Evolutionary conservation across 805 yeast species (phyloP).

Genomic region (Metschnikowia arizonensis): DNA sequence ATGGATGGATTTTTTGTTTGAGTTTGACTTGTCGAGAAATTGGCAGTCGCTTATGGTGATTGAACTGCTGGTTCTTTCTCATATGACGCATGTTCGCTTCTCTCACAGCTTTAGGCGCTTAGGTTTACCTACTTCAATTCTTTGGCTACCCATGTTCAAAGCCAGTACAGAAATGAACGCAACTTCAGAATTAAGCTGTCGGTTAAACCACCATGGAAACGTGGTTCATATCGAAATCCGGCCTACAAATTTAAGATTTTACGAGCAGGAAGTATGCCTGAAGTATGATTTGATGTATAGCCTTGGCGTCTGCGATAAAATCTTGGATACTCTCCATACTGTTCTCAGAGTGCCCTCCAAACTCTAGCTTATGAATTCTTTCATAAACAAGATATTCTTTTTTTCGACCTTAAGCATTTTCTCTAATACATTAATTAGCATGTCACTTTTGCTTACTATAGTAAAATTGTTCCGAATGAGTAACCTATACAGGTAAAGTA

Average conservation of each 20-base stretch:
- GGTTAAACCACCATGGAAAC: not conserved
- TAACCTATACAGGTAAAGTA: conserved; percentile 32
- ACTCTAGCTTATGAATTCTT: not conserved
- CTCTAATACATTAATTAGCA: not conserved
- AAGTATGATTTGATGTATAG: conserved; percentile 17
- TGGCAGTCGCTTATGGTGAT: conserved; percentile 2
- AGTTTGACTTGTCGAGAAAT: not conserved
- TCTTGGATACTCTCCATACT: conserved; percentile 7
- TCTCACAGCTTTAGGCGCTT: not conserved
- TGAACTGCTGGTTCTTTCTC: conserved; percentile 4
- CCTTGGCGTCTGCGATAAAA: conserved; percentile 13
- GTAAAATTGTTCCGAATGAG: not conserved
- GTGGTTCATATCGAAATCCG: not conserved
- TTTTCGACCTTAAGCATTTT: not conserved
- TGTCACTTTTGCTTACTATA: not conserved
- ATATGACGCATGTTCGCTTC: not conserved
- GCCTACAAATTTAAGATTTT: not conserved
- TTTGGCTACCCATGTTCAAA: conserved; percentile 21
- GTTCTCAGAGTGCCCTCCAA: not conserved
- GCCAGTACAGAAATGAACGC: conserved; percentile 8
- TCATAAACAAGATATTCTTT: not conserved
- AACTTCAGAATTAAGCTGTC: conserved; percentile 2
- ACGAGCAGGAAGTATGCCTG: conserved; percentile 8
- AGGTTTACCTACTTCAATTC: conserved; percentile 4
- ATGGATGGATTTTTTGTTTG: conserved; percentile 7